Base-by-base conservation (phyloP, 306 rosid species). In the Gleditsia sinensis region DNA sequence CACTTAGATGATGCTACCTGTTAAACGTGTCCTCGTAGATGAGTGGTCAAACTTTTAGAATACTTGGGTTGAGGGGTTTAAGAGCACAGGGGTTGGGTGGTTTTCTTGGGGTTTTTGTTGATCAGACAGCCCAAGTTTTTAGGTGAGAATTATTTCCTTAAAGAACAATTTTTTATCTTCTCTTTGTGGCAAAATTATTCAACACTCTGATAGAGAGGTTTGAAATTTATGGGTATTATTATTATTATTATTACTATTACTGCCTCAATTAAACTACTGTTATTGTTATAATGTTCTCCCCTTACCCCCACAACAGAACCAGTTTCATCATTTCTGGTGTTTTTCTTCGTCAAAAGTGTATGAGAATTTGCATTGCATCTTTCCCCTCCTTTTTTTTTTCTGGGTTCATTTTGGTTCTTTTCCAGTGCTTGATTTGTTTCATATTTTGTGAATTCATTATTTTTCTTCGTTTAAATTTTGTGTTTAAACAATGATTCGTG, bases 51-150 rank as follows among this genome's bases (percentile, higher is more conserved):
- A 86, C 53, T 19, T 78, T 82, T 79, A 64, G 48, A 83, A 71
- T 36, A 61, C 78, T 64, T 80, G 69, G 79, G 55, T 51, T 76
- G 72, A 72, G 88, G 85, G 91, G 94, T 89, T 89, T 86, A 89
- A 89, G 86, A 84, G 71, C 77, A 37, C 27, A 42, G 34, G 37
- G 34, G 37, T 75, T 71, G 54, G 80, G 83, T 84, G 85, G 84
- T 80, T 88, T 84, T 82, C 80, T 36, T 42, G 81, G 74, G 86
- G 80, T 32, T 89, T 89, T 87, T 79, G 75, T 61, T 87, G 67
- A 71, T 87, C 85, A 69, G 82, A 83, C 86, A 32, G 17, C 75
- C 86, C 84, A 75, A 58, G 59, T 78, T 80, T 66, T 17, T 65
- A 72, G 90, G 87, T 87, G 62, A 76, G 81, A 42, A 61, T 59